phyloP scores from a whole-genome alignment of 371 early-diverging fungal species.

The Gilbertella persicaria region DNA sequence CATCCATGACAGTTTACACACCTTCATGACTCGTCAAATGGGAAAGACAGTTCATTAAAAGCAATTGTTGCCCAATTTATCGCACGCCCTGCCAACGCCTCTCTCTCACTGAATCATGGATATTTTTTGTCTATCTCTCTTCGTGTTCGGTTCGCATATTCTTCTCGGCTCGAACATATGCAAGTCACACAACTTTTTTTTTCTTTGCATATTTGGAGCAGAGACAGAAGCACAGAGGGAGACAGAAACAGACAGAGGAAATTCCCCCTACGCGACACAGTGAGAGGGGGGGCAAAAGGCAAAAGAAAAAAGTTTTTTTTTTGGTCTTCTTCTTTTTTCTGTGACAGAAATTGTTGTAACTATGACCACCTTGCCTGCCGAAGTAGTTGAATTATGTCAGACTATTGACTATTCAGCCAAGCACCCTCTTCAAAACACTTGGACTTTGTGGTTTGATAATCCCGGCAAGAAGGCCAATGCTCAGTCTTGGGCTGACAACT shows the following conservation, averaged over 20 bases:
- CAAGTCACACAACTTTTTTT: too few relatives aligned
- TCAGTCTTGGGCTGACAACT: conserved; percentile 85
- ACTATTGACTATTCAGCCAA: conserved; percentile 76
- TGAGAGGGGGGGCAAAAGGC: background rate
- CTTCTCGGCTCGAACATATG: too few relatives aligned
- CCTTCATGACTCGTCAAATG: conserved; percentile 36
- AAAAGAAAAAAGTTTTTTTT: background rate
- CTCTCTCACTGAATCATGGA: background rate
- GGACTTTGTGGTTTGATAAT: conserved; percentile 97
- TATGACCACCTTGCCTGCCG: conserved; percentile 11
- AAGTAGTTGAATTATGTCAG: conserved; percentile 16
- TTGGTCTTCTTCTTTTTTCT: background rate
- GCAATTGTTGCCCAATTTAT: conserved; percentile 20
- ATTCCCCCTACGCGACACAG: too few relatives aligned
- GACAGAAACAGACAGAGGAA: too few relatives aligned
- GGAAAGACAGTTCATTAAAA: conserved; percentile 30
- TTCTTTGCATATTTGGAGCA: too few relatives aligned
- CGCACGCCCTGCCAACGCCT: conserved; percentile 1
- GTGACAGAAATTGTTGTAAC: background rate
- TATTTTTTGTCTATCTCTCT: too few relatives aligned
- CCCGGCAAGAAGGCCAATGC: conserved; percentile 78
- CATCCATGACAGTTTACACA: conserved; percentile 6
- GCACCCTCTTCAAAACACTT: conserved; percentile 87
- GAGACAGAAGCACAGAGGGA: too few relatives aligned
- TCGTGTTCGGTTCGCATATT: too few relatives aligned